Conservation (phyloP, 2,329 filamentous ascomycete genomes). For the Pseudogymnoascus sp. region DNA sequence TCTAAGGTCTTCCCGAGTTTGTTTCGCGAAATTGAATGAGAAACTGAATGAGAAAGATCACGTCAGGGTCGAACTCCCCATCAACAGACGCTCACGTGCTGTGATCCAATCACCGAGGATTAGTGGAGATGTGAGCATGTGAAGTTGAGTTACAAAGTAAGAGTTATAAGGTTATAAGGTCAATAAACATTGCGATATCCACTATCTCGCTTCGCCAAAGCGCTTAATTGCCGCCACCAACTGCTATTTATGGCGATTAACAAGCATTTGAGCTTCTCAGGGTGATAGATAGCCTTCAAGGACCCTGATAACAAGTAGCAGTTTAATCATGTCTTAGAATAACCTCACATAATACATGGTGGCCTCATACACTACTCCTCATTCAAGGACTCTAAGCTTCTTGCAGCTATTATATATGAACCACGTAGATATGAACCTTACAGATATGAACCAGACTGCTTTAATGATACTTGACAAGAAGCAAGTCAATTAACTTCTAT, state of each 20-base stretch:
- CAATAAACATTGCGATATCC: slow-evolving; percentile 4
- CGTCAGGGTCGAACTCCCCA: not conserved
- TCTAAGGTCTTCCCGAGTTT: not conserved
- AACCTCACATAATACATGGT: not conserved
- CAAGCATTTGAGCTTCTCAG: not conserved
- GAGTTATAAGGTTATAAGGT: slow-evolving; percentile 2
- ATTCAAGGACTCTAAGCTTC: not conserved
- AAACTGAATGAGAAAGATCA: not conserved
- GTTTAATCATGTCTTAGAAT: not conserved
- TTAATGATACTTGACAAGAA: not conserved
- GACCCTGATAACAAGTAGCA: not conserved
- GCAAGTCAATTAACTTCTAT: slow-evolving; percentile 4
- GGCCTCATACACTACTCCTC: not conserved
- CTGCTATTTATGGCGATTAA: not conserved
- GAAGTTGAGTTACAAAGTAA: not conserved
- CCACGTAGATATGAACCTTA: not conserved
- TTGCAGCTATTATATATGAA: not conserved
- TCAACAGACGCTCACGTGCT: not conserved
- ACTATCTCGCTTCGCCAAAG: slow-evolving; percentile 1
- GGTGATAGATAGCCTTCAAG: not conserved
- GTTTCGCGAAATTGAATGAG: not conserved
- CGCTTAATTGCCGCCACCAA: not conserved
- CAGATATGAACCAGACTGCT: not conserved
- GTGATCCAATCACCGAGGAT: not conserved
- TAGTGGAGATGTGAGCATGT: not conserved